phyloP scores from a whole-genome alignment of 2,329 filamentous ascomycete species.

The Neurospora sp. region DNA sequence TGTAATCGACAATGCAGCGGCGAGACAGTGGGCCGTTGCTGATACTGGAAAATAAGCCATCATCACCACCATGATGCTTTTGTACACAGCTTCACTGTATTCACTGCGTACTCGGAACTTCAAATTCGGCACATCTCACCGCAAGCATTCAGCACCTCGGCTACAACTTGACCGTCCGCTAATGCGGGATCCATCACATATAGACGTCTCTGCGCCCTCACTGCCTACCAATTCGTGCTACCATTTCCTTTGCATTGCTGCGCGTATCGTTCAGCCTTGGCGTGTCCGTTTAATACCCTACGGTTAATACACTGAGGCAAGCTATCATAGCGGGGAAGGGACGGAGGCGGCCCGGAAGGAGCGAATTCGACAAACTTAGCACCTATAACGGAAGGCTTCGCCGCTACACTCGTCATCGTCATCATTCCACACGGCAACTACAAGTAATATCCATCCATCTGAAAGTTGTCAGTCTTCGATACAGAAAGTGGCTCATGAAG shows the following conservation, averaged over 20 bases:
- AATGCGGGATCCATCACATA: not conserved
- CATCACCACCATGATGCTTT: not conserved
- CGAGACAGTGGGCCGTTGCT: not conserved
- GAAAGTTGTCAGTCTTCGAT: slow-evolving; percentile 1
- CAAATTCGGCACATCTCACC: not conserved
- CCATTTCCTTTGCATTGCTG: not conserved
- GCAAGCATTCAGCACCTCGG: not conserved
- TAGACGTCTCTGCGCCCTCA: not conserved
- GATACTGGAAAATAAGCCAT: not conserved
- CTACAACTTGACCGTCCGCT: not conserved
- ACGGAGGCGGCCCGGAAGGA: not conserved
- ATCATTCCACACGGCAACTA: not conserved
- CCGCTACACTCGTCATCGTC: not conserved
- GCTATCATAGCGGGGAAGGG: not conserved
- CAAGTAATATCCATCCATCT: not conserved
- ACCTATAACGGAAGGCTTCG: not conserved
- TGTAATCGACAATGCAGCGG: not conserved
- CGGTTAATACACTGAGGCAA: not conserved
- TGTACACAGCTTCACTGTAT: not conserved
- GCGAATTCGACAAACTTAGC: not conserved
- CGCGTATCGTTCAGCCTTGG: not conserved
- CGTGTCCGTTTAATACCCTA: not conserved
- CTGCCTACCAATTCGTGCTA: not conserved
- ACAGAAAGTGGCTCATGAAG: slow-evolving; percentile 6
- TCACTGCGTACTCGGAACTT: not conserved